phyloP scores from a whole-genome alignment of 1,139 yeast genomes.

The Yarrowia galli region DNA sequence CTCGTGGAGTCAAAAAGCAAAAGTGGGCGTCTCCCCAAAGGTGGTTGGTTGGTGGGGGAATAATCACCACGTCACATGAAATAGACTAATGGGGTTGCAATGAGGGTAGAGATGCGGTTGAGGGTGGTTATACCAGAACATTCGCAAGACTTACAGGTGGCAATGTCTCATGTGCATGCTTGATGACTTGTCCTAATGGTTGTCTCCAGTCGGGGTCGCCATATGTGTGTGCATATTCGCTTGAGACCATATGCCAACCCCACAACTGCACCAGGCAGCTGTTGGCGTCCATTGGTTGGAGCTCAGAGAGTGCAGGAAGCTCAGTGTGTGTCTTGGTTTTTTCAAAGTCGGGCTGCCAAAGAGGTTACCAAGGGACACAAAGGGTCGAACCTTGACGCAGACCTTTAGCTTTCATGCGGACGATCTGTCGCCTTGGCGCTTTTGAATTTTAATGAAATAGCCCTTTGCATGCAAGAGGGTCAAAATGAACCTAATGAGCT shows the following conservation, averaged over 20 bases:
- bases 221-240: neutral
- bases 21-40: neutral
- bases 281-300: conserved; percentile 1
- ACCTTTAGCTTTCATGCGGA: neutral
- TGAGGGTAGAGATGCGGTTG: no score
- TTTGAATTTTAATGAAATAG: neutral
- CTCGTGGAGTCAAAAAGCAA: neutral
- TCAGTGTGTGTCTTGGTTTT: conserved; percentile 10
- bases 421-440: conserved; percentile 17
- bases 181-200: no score
- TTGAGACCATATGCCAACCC: neutral
- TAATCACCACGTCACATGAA: neutral
- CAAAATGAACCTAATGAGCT: neutral
- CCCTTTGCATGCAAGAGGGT: conserved; percentile 16
- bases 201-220: neutral
- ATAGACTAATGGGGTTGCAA: neutral
- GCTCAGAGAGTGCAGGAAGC: neutral
- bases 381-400: neutral
- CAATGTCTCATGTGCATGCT: neutral
- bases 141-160: neutral
- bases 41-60: neutral
- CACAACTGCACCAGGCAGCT: neutral
- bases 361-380: conserved; percentile 7
- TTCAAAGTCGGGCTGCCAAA: conserved; percentile 1
- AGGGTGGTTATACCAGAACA: no score